Evolutionary conservation across 2,329 filamentous ascomycete species (phyloP), one percentile per base, ranked within the genome.

Genomic region (Alternaria triticimaculans): DNA sequence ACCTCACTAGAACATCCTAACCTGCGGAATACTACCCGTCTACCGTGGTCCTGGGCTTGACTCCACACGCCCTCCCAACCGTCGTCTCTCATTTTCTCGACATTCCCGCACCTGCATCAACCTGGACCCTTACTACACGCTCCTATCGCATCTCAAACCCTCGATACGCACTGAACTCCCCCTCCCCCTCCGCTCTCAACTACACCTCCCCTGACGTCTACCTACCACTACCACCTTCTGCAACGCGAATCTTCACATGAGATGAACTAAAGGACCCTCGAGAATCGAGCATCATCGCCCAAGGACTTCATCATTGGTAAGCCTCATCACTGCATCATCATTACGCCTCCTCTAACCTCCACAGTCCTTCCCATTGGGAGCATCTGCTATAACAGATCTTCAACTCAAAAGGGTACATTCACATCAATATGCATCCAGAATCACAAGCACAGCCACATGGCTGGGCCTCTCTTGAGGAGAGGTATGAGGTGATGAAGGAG

Each of bases 401-500:
- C 45, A 41, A 37, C 26, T 44, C 30, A 65, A 60, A 69, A 55
- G 63, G 66, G 60, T 21, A 56, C 28, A 64, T 64, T 53, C 60
- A 55, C 67, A 67, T 74, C 81, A 89, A 76, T 72, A 96, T 96
- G 92, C 81, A 86, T 88, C 80, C 93, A 95, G 76, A 83, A 89
- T 75, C 87, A 80, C 93, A 96, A 75, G 82, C 89, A 75, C 87
- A 90, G 81, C 88, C 90, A 74, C 88, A 92, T 79, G 88, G 88
- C 80, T 87, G 88, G 72, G 84, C 87, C 60, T 90, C 82, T 58
- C 88, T 99, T 58, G 94, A 97, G 80, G 96, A 99, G 79, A 90
- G 94, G 72, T 99, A 97, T 79, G 95, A 99, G 82, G 90, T 99
- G 59, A 84, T 99, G 78, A 99, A 98, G 83, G 96, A 99, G 77